Evolutionary conservation across 345 rosid species (phyloP).

Genomic region (Gossypium stocksii): DNA sequence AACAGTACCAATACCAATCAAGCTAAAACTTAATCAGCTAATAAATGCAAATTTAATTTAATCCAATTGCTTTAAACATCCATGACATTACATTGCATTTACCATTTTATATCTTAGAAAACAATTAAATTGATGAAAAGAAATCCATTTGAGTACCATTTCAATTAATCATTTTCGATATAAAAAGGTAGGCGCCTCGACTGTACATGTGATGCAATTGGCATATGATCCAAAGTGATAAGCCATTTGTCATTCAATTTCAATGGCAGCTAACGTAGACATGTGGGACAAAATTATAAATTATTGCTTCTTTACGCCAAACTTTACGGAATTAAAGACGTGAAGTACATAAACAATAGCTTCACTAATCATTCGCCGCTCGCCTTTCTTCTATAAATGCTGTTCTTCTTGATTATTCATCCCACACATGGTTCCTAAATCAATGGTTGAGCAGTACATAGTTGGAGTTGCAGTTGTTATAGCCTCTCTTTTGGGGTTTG

Average conservation of each 20-base stretch:
- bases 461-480: background rate
- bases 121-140: background rate
- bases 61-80: too few relatives aligned
- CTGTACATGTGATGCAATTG: background rate
- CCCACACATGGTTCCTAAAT: background rate
- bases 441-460: background rate
- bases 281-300: too few relatives aligned
- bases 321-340: background rate
- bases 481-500: conserved; percentile 4
- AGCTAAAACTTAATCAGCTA: too few relatives aligned
- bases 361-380: background rate
- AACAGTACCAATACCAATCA: too few relatives aligned
- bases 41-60: too few relatives aligned
- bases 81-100: too few relatives aligned
- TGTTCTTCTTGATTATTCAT: background rate
- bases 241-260: background rate
- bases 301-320: background rate
- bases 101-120: background rate
- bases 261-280: background rate
- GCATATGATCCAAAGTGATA: background rate
- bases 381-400: background rate
- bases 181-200: background rate
- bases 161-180: too few relatives aligned
- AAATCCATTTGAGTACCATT: too few relatives aligned
- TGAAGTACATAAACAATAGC: background rate